Conservation (phyloP, 2,329 filamentous ascomycete species). For the Stagonosporopsis chrysanthemi region DNA sequence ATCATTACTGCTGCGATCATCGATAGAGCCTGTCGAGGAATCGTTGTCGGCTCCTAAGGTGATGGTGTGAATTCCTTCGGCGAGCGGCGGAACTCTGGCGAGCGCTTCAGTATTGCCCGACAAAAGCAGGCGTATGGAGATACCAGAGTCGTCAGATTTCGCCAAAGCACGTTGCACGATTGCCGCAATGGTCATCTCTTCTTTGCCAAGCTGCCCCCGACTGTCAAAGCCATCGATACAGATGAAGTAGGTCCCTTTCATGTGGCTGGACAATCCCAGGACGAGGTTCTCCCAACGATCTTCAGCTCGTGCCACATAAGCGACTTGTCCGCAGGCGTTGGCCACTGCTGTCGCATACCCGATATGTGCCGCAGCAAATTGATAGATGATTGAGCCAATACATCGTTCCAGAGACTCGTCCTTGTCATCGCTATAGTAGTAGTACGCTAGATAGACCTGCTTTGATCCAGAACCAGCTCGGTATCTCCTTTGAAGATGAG, state of each 20-base stretch:
- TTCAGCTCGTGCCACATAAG: not conserved
- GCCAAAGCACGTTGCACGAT: no score
- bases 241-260: slow-evolving; percentile 27
- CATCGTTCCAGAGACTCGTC: slow-evolving; percentile 20
- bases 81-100: no score
- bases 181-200: no score
- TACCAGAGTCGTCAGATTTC: no score
- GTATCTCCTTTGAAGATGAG: slow-evolving; percentile 3
- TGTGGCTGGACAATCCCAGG: slow-evolving; percentile 1
- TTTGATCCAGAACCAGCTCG: not conserved
- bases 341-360: slow-evolving; percentile 23
- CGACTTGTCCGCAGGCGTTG: slow-evolving; percentile 5
- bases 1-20: no score
- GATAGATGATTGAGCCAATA: slow-evolving; percentile 25
- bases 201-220: not conserved
- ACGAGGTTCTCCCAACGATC: slow-evolving; percentile 8
- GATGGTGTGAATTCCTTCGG: no score
- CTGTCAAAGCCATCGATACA: slow-evolving; percentile 22
- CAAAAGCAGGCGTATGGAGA: no score
- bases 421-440: slow-evolving; percentile 26
- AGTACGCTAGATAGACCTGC: slow-evolving; percentile 20
- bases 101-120: no score
- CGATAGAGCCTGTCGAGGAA: no score
- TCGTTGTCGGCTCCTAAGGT: no score
- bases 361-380: slow-evolving; percentile 15